phyloP scores from a whole-genome alignment of 2,329 filamentous ascomycete genomes.

The Microdochium paspali region DNA sequence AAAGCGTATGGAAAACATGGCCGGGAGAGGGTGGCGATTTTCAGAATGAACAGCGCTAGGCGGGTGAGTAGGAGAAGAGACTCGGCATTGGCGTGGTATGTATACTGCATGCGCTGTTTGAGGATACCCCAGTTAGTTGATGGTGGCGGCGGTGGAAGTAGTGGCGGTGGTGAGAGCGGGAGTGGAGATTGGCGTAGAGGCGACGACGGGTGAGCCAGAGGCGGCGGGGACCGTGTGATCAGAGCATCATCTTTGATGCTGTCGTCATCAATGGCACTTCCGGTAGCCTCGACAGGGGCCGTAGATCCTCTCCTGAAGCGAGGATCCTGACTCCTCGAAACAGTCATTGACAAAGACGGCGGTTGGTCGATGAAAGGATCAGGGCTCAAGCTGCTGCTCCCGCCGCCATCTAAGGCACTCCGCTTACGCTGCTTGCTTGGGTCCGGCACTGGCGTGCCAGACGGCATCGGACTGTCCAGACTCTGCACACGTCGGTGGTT shows the following conservation, averaged over 20 bases:
- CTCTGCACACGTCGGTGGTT: constrained; percentile 40
- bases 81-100: constrained; percentile 17
- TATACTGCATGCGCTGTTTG: constrained; percentile 23
- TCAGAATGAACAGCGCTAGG: constrained; percentile 55
- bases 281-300: constrained; percentile 17
- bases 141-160: background rate
- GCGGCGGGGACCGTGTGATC: background rate
- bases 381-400: constrained; percentile 4
- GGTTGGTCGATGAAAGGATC: constrained; percentile 5
- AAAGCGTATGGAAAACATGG: constrained; percentile 65
- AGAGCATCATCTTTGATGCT: constrained; percentile 12
- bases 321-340: constrained; percentile 30
- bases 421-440: constrained; percentile 11
- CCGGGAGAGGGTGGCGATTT: constrained; percentile 54
- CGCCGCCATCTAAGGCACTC: constrained; percentile 3
- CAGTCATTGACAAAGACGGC: constrained; percentile 23
- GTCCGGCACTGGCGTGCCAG: constrained; percentile 40
- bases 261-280: constrained; percentile 2
- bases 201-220: background rate
- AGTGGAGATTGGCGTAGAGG: background rate
- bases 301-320: constrained; percentile 19
- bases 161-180: constrained; percentile 1
- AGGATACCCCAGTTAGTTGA: background rate
- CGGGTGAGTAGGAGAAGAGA: constrained; percentile 32
- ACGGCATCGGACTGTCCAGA: constrained; percentile 41